Evolutionary conservation across 768 basidiomycete genomes (phyloP).

Genomic region (Pleurotus sapidus): DNA sequence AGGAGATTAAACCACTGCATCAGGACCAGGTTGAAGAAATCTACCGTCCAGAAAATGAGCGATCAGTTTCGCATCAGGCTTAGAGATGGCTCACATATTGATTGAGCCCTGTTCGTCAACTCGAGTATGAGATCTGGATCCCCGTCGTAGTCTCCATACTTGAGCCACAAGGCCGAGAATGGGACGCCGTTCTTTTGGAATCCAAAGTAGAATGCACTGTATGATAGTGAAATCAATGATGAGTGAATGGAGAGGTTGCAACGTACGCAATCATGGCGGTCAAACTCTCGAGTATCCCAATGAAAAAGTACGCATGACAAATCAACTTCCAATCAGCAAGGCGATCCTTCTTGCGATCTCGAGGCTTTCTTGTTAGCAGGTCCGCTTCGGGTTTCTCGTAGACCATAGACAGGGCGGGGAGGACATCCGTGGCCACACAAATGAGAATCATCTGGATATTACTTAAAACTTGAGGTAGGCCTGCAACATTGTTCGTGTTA

Average conservation of each 20-base stretch:
- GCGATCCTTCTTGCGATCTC: conserved; percentile 53
- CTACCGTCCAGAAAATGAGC: neutral
- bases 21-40: conserved; percentile 47
- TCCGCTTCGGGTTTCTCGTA: conserved; percentile 63
- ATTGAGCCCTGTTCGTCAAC: conserved; percentile 43
- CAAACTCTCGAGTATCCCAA: conserved; percentile 45
- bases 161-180: conserved; percentile 43
- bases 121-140: conserved; percentile 35
- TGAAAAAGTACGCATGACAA: conserved; percentile 55
- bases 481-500: neutral
- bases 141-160: conserved; percentile 37
- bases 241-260: conserved; percentile 1
- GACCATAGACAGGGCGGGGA: conserved; percentile 50
- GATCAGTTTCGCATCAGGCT: neutral
- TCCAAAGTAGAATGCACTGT: conserved; percentile 36
- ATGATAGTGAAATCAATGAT: neutral
- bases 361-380: conserved; percentile 50
- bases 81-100: conserved; percentile 27
- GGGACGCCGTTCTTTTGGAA: conserved; percentile 44
- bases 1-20: conserved; percentile 66
- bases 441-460: conserved; percentile 46
- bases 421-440: conserved; percentile 57
- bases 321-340: conserved; percentile 52
- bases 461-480: conserved; percentile 31
- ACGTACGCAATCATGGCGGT: conserved; percentile 47